These are phyloP conservation scores for Starmera caribaea DNA, from an alignment of 805 yeast species.

Conservation along the genomic window DNA sequence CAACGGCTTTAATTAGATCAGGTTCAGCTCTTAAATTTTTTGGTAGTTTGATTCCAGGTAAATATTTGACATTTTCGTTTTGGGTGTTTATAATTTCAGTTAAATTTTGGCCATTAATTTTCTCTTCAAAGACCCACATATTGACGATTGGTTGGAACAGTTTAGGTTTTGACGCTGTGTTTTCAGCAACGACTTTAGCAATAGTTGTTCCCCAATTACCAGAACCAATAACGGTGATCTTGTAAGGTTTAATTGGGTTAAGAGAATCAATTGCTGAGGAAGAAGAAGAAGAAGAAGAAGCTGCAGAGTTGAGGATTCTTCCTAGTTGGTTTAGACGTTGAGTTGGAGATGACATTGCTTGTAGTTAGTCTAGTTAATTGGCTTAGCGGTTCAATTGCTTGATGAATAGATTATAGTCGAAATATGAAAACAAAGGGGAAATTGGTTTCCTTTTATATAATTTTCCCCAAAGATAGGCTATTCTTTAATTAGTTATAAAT, in stretches of 20 bases:
- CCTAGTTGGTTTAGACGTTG: constrained; percentile 14
- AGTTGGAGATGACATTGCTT: constrained; percentile 7
- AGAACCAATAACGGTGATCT: constrained; percentile 80
- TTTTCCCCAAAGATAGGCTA: no score
- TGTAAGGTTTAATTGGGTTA: constrained; percentile 27
- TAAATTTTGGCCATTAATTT: constrained; percentile 56
- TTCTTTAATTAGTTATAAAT: no score
- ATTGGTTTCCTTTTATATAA: no score
- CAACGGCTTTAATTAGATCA: constrained; percentile 62
- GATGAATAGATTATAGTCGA: no score
- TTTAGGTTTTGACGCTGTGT: constrained; percentile 59
- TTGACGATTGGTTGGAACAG: constrained; percentile 67
- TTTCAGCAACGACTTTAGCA: constrained; percentile 90
- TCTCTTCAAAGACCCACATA: constrained; percentile 97
- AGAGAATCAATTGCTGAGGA: background rate
- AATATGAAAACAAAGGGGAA: no score
- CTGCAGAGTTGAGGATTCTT: background rate
- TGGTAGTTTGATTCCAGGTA: constrained; percentile 85
- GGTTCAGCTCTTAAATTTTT: constrained; percentile 84
- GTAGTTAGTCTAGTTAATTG: no score
- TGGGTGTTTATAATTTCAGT: constrained; percentile 84
- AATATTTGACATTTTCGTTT: constrained; percentile 91
- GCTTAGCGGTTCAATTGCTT: no score
- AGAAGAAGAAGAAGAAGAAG: background rate
- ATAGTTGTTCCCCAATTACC: constrained; percentile 98